Conservation (phyloP, 345 rosid genomes). For the sweet orange (Citrus sinensis) region DNA sequence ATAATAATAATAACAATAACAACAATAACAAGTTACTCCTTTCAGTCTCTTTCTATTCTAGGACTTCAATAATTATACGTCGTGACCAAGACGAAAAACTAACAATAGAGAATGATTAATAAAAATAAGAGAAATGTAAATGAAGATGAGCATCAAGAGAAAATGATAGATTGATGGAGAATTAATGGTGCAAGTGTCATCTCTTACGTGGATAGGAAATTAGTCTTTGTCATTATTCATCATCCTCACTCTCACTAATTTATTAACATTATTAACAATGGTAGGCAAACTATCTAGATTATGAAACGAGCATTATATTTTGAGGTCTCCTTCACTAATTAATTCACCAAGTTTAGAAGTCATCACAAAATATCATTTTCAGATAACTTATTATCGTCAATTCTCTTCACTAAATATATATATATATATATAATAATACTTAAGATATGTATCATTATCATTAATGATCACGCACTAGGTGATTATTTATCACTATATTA, state of each 20-base stretch:
- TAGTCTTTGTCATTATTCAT: background rate
- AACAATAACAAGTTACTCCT: no score
- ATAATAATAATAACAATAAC: no score
- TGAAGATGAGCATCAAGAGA: constrained; percentile 6
- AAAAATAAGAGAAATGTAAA: background rate
- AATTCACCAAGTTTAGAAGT: background rate
- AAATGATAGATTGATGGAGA: constrained; percentile 8
- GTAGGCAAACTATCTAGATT: background rate
- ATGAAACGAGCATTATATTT: background rate
- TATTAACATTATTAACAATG: background rate
- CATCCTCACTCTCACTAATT: background rate
- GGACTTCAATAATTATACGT: no score
- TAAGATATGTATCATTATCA: background rate
- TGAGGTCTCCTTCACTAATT: background rate
- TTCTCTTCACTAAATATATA: background rate
- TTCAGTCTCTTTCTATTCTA: no score
- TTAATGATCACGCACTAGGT: no score
- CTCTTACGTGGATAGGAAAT: background rate
- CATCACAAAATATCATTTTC: background rate
- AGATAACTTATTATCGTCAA: background rate
- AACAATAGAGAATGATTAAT: no score
- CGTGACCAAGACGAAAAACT: no score
- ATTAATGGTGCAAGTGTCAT: background rate
- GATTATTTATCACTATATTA: no score
- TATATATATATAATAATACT: background rate